Percentiles rank a stretch among this genome's conserved stretches.
Conservation (phyloP, 192 early-diverging fungal species). For the Coemansia sp. region DNA sequence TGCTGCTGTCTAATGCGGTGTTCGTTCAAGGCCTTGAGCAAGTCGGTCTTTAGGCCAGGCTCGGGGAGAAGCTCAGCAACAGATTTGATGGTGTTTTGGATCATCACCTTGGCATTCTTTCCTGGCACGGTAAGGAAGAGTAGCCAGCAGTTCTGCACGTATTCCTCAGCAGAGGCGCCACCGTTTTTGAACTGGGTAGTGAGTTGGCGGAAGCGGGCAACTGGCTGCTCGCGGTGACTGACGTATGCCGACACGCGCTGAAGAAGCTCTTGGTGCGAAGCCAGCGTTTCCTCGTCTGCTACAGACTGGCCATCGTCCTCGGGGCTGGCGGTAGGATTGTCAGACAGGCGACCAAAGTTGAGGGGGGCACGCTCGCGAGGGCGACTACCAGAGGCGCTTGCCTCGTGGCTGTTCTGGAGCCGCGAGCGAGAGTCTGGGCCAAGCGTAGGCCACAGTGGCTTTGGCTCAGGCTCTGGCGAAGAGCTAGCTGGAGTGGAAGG, state of each 20-base stretch:
- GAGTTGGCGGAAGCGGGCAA: conserved; percentile 46
- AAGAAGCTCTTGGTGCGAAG: conserved; percentile 43
- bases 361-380: conserved; percentile 23
- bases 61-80: conserved; percentile 39
- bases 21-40: conserved; percentile 28
- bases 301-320: neutral
- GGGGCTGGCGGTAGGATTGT: neutral
- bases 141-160: conserved; percentile 51
- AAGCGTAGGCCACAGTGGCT: conserved; percentile 43
- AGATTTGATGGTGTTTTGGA: conserved; percentile 42
- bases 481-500: neutral
- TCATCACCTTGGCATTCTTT: conserved; percentile 54
- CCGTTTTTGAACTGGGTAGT: conserved; percentile 42
- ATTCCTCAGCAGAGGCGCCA: conserved; percentile 30
- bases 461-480: conserved; percentile 20
- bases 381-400: neutral
- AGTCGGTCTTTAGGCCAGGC: conserved; percentile 9
- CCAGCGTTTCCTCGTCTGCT: conserved; percentile 21
- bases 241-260: conserved; percentile 50
- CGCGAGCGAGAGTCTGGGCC: conserved; percentile 4
- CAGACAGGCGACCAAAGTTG: conserved; percentile 32
- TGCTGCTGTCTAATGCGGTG: conserved; percentile 54
- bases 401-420: neutral
- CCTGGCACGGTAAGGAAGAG: conserved; percentile 51
- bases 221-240: conserved; percentile 53